A percentile compares a stretch with the other conserved stretches of the same genome.
phyloP scores from a whole-genome alignment of 768 basidiomycete species.

The Suillus placidus region DNA sequence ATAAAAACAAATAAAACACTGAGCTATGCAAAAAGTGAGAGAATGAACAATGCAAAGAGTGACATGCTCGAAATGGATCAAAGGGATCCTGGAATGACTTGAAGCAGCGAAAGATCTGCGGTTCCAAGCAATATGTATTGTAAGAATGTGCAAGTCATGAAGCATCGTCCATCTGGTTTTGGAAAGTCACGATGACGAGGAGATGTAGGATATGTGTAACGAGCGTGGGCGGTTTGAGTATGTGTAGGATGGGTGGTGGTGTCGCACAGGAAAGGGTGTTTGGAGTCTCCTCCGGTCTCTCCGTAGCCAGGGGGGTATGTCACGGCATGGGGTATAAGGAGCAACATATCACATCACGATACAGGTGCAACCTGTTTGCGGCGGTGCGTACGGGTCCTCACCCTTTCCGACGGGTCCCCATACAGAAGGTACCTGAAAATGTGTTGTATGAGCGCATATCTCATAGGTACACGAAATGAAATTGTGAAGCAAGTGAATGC shows the following conservation, averaged over 20 bases:
- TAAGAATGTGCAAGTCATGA: slow-evolving; percentile 18
- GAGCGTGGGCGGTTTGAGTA: slow-evolving; percentile 29
- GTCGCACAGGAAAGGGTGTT: slow-evolving; percentile 3
- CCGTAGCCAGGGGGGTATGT: slow-evolving; percentile 31
- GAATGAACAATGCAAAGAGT: slow-evolving; percentile 9
- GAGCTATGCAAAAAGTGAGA: slow-evolving; percentile 24
- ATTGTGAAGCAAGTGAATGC: background rate
- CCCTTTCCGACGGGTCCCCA: slow-evolving; percentile 91
- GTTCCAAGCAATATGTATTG: slow-evolving; percentile 22
- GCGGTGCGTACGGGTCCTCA: slow-evolving; percentile 92
- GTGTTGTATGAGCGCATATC: background rate
- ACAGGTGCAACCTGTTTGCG: slow-evolving; percentile 72
- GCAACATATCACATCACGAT: slow-evolving; percentile 60
- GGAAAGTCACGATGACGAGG: slow-evolving; percentile 19
- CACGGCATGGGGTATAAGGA: slow-evolving; percentile 35
- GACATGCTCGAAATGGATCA: slow-evolving; percentile 3
- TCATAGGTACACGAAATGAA: background rate
- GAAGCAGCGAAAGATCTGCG: slow-evolving; percentile 9
- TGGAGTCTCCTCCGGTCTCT: slow-evolving; percentile 2
- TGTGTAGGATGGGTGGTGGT: slow-evolving; percentile 22
- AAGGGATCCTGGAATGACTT: background rate
- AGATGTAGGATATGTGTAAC: slow-evolving; percentile 31
- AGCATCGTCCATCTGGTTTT: slow-evolving; percentile 32
- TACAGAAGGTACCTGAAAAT: slow-evolving; percentile 78
- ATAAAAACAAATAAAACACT: slow-evolving; percentile 39